Conservation (phyloP, 805 yeast species). For the Myxozyma monticola region DNA sequence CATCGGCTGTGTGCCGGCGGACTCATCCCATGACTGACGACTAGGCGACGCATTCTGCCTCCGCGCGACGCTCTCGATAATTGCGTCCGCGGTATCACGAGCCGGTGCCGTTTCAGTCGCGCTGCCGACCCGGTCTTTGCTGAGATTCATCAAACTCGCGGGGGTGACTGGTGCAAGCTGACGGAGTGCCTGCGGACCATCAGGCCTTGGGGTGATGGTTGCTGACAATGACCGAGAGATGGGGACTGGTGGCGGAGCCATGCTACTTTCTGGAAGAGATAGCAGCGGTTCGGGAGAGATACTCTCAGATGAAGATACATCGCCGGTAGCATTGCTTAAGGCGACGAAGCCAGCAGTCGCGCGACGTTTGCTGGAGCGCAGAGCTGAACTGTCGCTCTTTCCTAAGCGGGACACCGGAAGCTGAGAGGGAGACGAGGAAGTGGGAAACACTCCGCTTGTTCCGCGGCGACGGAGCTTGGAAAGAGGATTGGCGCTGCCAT, state of each 20-base stretch:
- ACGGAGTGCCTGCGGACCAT: background rate
- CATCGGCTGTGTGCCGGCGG: background rate
- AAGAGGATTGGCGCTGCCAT: background rate
- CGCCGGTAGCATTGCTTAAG: constrained; percentile 1
- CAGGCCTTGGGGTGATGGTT: too few relatives aligned
- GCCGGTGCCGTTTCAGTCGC: constrained; percentile 32
- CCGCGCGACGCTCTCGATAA: constrained; percentile 28
- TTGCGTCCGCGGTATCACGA: constrained; percentile 27
- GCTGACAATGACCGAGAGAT: background rate
- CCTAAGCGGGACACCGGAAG: background rate
- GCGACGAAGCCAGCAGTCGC: constrained; percentile 21
- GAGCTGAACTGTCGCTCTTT: background rate
- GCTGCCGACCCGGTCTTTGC: constrained; percentile 10
- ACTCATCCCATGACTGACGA: background rate
- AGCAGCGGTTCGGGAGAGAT: constrained; percentile 28
- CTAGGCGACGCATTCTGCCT: constrained; percentile 15
- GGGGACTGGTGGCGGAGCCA: constrained; percentile 31
- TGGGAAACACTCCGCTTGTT: constrained; percentile 2
- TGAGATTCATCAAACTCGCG: constrained; percentile 38
- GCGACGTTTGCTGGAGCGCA: constrained; percentile 25
- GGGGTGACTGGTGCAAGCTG: constrained; percentile 37
- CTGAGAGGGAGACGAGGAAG: constrained; percentile 16
- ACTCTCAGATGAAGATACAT: constrained; percentile 23
- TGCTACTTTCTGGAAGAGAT: constrained; percentile 18
- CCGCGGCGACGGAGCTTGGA: constrained; percentile 15